Percentiles rank a stretch among this genome's conserved stretches.
Conservation (phyloP, 192 early-diverging fungal genomes). For the Coemansia sp. region DNA sequence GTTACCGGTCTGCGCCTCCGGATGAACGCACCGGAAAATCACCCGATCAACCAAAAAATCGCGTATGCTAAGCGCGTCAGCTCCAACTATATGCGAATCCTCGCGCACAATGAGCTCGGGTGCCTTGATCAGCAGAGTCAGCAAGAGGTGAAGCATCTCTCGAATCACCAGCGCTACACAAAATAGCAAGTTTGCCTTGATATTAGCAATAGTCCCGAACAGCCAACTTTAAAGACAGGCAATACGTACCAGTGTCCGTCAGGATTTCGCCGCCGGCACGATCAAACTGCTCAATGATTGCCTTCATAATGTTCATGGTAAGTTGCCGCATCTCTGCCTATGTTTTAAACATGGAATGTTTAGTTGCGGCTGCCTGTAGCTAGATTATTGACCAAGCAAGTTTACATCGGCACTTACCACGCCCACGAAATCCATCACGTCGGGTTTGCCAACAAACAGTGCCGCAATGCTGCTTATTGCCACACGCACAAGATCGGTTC, state of each 20-base stretch:
- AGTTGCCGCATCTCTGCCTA: constrained; percentile 17
- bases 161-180: constrained; percentile 22
- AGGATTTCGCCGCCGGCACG: constrained; percentile 1
- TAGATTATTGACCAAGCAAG: no score
- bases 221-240: no score
- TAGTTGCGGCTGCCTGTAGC: no score
- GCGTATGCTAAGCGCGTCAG: constrained; percentile 9
- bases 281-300: constrained; percentile 37
- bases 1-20: neutral
- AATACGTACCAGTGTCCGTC: neutral
- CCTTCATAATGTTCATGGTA: constrained; percentile 28
- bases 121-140: constrained; percentile 11
- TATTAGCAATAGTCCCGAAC: no score
- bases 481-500: constrained; percentile 14
- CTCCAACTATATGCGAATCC: constrained; percentile 1
- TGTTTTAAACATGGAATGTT: neutral
- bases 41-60: constrained; percentile 43
- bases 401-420: constrained; percentile 17
- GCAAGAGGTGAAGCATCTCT: constrained; percentile 12
- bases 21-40: constrained; percentile 16
- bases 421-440: constrained; percentile 16
- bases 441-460: constrained; percentile 9
- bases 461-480: constrained; percentile 14
- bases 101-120: constrained; percentile 27
- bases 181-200: no score